Percentiles rank a stretch among this genome's conserved stretches.
Evolutionary conservation across 2,329 filamentous ascomycete species (phyloP).

Genomic region (Leptographium radiaticola): DNA sequence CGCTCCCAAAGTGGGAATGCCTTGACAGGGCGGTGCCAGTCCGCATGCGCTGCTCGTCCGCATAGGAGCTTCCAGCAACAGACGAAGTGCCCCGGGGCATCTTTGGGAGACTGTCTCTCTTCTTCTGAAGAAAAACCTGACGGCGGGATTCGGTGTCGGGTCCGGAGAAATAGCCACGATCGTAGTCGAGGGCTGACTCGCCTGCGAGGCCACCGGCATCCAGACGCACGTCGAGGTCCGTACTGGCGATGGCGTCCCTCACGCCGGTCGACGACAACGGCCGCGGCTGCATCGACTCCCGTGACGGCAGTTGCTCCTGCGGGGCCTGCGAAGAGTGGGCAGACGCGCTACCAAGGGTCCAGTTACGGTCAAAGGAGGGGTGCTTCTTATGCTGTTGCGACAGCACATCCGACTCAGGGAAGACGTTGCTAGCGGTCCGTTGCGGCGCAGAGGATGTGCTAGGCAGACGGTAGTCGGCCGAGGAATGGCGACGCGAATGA

Average conservation of each 20-base stretch:
- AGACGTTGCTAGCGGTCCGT: slow-evolving; percentile 29
- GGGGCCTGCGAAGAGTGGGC: slow-evolving; percentile 15
- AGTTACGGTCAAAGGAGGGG: slow-evolving; percentile 57
- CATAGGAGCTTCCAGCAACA: slow-evolving; percentile 31
- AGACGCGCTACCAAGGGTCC: slow-evolving; percentile 47
- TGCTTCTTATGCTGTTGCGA: slow-evolving; percentile 36
- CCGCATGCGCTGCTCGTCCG: slow-evolving; percentile 58
- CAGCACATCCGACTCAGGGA: slow-evolving; percentile 23
- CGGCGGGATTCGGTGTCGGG: slow-evolving; percentile 62
- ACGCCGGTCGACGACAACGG: slow-evolving; percentile 41
- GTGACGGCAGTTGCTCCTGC: background rate
- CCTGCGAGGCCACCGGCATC: slow-evolving; percentile 8
- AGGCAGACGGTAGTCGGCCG: slow-evolving; percentile 54
- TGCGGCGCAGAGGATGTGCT: slow-evolving; percentile 24
- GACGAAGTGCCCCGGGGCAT: slow-evolving; percentile 40
- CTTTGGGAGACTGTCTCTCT: slow-evolving; percentile 45
- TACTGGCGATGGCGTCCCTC: slow-evolving; percentile 27
- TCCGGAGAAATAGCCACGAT: slow-evolving; percentile 88
- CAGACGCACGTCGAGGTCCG: slow-evolving; percentile 24
- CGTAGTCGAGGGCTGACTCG: slow-evolving; percentile 49
- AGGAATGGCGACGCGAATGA: slow-evolving; percentile 78
- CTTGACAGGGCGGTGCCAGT: slow-evolving; percentile 53
- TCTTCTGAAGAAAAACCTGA: slow-evolving; percentile 64
- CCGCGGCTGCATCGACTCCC: slow-evolving; percentile 16
- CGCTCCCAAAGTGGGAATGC: slow-evolving; percentile 68